Conservation (phyloP, 2,329 filamentous ascomycete genomes). For the Tolypocladium sp. region DNA sequence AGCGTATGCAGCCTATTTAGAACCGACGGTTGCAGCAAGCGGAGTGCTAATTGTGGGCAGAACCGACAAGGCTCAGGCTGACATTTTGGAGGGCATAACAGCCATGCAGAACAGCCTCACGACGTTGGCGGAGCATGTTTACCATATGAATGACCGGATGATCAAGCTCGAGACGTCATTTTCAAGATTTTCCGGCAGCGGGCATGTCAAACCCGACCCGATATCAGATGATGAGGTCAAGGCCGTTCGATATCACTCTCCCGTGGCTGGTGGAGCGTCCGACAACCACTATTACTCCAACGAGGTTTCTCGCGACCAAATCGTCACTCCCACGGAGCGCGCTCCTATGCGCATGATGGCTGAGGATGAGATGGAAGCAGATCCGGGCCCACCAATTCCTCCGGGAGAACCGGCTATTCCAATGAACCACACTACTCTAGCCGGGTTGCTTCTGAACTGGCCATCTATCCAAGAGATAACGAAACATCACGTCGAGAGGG, state of each 20-base stretch:
- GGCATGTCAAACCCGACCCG: conserved; percentile 17
- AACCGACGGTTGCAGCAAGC: not conserved
- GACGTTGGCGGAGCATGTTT: conserved; percentile 26
- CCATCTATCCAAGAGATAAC: conserved; percentile 59
- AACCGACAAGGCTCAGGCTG: conserved; percentile 50
- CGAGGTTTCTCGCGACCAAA: conserved; percentile 15
- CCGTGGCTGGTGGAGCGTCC: conserved; percentile 4
- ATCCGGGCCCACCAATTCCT: conserved; percentile 41
- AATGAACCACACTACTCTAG: conserved; percentile 82
- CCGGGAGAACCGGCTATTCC: conserved; percentile 64
- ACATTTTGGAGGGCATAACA: conserved; percentile 48
- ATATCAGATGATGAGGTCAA: conserved; percentile 20
- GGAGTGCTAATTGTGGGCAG: conserved; percentile 19
- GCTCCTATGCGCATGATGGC: conserved; percentile 18
- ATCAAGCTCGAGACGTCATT: conserved; percentile 23
- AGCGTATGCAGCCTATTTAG: conserved; percentile 46
- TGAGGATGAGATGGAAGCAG: conserved; percentile 41
- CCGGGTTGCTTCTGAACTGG: conserved; percentile 71
- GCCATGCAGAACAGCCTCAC: conserved; percentile 28
- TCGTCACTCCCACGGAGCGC: conserved; percentile 12
- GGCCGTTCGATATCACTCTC: conserved; percentile 11
- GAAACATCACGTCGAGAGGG: conserved; percentile 33
- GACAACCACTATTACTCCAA: conserved; percentile 8
- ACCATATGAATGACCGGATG: conserved; percentile 26
- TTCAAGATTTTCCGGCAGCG: conserved; percentile 9